Base-by-base conservation (phyloP, 352 stramenopile species). In the Phytophthora nicotianae region DNA sequence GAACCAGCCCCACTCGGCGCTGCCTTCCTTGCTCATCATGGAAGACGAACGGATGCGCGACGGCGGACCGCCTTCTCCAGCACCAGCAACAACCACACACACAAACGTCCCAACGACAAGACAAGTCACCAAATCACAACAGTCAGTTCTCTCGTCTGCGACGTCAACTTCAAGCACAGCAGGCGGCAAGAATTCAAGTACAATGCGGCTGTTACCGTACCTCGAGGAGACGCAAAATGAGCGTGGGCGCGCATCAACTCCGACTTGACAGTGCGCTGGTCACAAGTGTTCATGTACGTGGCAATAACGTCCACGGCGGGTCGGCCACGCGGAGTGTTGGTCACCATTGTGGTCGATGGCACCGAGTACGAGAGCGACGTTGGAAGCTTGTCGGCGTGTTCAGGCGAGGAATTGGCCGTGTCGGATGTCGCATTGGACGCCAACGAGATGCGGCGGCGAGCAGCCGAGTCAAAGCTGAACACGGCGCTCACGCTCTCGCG, bases 271-370 rank as follows among this genome's bases (percentile, higher is more conserved):
- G 80, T 83, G 32, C 87, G 87, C 35, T 75, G 79, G 70, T 95
- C 87, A 37, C 70, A 81, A 38, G 87, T 94, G 77, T 95, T 95
- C 87, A 95, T 95, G 74, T 95, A 95, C 2, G 87, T 95, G 43
- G 87, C 87, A 59, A 95, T 95, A 33, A 95, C 83, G 52, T 95
- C 87, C 38, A 95, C 86, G 1, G 81, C 79, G 9, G 81, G 81
- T 16, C 85, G 85, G 3, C 74, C 85, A 20, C 85, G 81, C 41
- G 83, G 83, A 47, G 81, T 89, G 49, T 83, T 90, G 53, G 69
- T 83, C 42, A 89, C 63, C 32, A 84, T 46, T 13, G 78, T 78
- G 9, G 68, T 71, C 35, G 74, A 78, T 50, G 83, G 83, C 24
- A 93, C 81, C 47, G 83, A 92, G 65, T 92, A 92, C 37, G 81